Conservation (phyloP, 805 yeast genomes). For the Schwanniomyces occidentalis region DNA sequence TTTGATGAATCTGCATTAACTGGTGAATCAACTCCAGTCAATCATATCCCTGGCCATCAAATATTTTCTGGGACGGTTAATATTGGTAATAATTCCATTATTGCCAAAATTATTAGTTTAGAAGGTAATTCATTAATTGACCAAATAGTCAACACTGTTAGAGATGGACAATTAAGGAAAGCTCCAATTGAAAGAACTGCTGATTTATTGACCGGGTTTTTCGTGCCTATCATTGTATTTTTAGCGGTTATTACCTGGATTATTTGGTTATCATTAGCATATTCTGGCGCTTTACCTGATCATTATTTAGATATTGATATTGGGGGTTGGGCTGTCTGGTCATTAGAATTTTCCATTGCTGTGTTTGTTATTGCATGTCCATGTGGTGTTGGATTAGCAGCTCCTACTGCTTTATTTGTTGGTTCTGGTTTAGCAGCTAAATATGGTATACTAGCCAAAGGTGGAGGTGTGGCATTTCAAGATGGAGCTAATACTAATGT, state of each 20-base stretch:
- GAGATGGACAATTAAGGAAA: conserved; percentile 70
- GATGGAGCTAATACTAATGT: conserved; percentile 65
- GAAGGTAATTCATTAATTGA: conserved; percentile 69
- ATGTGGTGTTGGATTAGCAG: conserved; percentile 82
- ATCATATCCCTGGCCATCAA: conserved; percentile 60
- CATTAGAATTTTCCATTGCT: conserved; percentile 72
- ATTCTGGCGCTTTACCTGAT: conserved; percentile 52
- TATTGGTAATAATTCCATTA: conserved; percentile 52
- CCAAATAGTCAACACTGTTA: conserved; percentile 66
- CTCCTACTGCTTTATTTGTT: conserved; percentile 80
- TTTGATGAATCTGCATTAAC: conserved; percentile 65
- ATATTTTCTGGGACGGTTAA: conserved; percentile 74
- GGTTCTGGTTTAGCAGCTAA: conserved; percentile 81
- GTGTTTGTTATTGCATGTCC: conserved; percentile 86
- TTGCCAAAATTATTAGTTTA: conserved; percentile 55
- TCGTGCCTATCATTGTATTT: conserved; percentile 67
- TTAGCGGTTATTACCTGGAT: conserved; percentile 66
- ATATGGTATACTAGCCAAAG: conserved; percentile 71
- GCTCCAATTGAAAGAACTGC: conserved; percentile 76
- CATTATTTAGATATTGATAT: conserved; percentile 60
- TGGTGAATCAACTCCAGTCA: conserved; percentile 62
- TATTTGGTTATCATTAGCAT: conserved; percentile 64
- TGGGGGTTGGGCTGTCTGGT: conserved; percentile 80
- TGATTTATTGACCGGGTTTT: conserved; percentile 65
- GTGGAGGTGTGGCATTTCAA: conserved; percentile 83